A percentile compares a stretch with the other conserved stretches of the same genome.
These are phyloP conservation scores for Xylariaceae sp. DNA, from an alignment of 2,329 filamentous ascomycete genomes.

Conservation along the genomic window DNA sequence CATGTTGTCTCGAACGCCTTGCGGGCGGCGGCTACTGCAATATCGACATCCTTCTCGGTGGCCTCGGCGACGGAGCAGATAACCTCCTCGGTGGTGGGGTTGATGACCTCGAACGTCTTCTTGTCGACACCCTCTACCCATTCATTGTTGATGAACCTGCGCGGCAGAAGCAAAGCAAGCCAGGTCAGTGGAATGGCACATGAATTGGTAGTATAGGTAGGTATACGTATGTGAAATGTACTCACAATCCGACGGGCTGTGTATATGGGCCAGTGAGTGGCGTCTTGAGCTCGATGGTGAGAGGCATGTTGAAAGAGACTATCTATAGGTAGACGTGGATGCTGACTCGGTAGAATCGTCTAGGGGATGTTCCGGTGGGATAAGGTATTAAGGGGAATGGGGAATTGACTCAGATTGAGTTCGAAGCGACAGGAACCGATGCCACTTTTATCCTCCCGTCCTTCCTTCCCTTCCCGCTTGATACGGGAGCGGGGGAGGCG, in stretches of 20 bases:
- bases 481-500: not conserved
- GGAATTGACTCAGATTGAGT: not conserved
- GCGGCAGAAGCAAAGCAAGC: constrained; percentile 5
- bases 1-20: constrained; percentile 77
- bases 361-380: too few species aligned
- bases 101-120: constrained; percentile 89
- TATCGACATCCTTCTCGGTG: constrained; percentile 77
- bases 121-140: constrained; percentile 80
- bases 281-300: constrained; percentile 62
- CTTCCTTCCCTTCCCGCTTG: constrained; percentile 7
- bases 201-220: too few species aligned
- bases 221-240: constrained; percentile 18
- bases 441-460: constrained; percentile 18
- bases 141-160: constrained; percentile 88
- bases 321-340: too few species aligned
- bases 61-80: constrained; percentile 81
- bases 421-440: constrained; percentile 2
- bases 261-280: constrained; percentile 57
- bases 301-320: constrained; percentile 37
- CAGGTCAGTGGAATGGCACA: constrained; percentile 10
- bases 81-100: constrained; percentile 78
- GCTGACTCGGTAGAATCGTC: too few species aligned
- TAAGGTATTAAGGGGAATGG: not conserved
- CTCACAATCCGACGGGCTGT: constrained; percentile 61
- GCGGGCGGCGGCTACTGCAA: constrained; percentile 80